A percentile compares a stretch with the other conserved stretches of the same genome.
Evolutionary conservation across 805 yeast genomes (phyloP).

Genomic region (Pichia cabralensis): DNA sequence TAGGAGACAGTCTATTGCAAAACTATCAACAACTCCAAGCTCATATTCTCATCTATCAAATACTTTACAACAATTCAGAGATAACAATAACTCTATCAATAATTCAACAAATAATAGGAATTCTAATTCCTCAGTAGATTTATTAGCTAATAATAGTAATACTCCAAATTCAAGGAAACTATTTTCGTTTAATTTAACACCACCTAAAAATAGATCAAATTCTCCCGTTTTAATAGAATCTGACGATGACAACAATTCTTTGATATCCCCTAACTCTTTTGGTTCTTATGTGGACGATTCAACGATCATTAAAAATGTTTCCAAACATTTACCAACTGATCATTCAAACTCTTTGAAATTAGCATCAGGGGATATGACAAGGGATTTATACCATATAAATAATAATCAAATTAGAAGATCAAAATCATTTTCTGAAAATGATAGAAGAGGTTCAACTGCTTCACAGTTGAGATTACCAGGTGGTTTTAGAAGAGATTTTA

Average conservation of each 20-base stretch:
- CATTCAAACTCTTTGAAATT: constrained; percentile 25
- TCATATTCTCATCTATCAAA: constrained; percentile 5
- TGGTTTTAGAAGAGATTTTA: constrained; percentile 68
- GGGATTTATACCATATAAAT: constrained; percentile 32
- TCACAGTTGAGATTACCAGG: constrained; percentile 70
- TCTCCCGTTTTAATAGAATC: constrained; percentile 18
- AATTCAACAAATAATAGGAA: constrained; percentile 2
- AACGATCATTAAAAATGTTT: constrained; percentile 23
- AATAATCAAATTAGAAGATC: constrained; percentile 17
- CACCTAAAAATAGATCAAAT: constrained; percentile 9
- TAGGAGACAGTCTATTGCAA: constrained; percentile 27
- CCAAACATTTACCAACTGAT: constrained; percentile 29
- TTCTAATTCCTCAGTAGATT: neutral
- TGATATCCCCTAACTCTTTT: constrained; percentile 12
- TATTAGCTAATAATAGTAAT: neutral
- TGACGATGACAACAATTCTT: constrained; percentile 4
- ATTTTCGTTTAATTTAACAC: too few species aligned
- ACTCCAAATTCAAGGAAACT: constrained; percentile 5
- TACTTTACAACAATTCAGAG: too few species aligned
- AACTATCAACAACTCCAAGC: constrained; percentile 18
- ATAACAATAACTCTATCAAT: neutral
- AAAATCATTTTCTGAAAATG: constrained; percentile 22
- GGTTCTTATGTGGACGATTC: constrained; percentile 26
- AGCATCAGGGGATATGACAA: constrained; percentile 44
- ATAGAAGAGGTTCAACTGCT: constrained; percentile 54